These are phyloP conservation scores for Beauveria sp. DNA, from an alignment of 2,329 filamentous ascomycete species.

Conservation along the genomic window DNA sequence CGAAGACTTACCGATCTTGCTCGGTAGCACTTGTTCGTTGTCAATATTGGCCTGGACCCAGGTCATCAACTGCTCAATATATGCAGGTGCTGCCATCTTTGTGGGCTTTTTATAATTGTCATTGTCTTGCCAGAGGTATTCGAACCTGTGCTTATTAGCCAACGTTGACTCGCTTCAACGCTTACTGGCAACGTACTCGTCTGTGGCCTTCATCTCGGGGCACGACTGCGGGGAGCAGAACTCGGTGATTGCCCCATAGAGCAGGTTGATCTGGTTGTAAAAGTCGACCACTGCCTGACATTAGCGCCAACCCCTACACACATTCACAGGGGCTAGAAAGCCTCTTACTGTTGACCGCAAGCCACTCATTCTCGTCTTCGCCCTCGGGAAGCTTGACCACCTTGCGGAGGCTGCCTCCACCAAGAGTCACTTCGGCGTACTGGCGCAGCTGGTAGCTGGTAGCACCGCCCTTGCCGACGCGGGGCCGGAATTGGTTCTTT, in stretches of 20 bases:
- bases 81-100: constrained; percentile 94
- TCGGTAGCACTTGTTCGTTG: constrained; percentile 92
- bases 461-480: constrained; percentile 78
- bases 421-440: constrained; percentile 94
- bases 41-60: constrained; percentile 96
- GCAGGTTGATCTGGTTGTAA: constrained; percentile 99
- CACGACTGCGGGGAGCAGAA: constrained; percentile 97
- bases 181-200: constrained; percentile 59
- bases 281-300: constrained; percentile 77
- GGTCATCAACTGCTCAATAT: constrained; percentile 95
- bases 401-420: constrained; percentile 89
- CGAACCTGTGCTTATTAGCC: constrained; percentile 55
- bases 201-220: constrained; percentile 99
- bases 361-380: constrained; percentile 95
- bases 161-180: not conserved
- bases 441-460: constrained; percentile 89
- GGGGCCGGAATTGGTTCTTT: constrained; percentile 84
- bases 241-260: constrained; percentile 97
- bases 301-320: not conserved
- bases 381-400: constrained; percentile 95
- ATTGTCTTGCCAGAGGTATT: constrained; percentile 97
- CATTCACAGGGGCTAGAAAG: not conserved
- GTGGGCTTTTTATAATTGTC: constrained; percentile 93
- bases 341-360: constrained; percentile 83
- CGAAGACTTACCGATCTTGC: constrained; percentile 60